Evolutionary conservation across 148 eudicot genomes (phyloP).

Genomic region (Amaranthus hypochondriacus): DNA sequence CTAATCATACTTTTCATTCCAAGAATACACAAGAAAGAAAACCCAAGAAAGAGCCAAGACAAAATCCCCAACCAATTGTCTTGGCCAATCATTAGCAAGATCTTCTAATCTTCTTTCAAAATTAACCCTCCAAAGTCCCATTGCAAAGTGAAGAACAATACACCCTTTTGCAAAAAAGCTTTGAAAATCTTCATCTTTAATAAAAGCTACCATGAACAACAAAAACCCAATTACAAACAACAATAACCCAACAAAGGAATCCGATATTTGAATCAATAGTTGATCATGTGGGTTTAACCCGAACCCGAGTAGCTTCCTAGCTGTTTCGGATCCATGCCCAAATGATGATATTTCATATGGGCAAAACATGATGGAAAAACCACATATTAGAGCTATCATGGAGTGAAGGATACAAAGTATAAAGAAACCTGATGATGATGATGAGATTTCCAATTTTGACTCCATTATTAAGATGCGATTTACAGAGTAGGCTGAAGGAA

Average conservation of each 20-base stretch:
- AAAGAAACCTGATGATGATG: conserved; percentile 34
- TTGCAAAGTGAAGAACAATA: conserved; percentile 48
- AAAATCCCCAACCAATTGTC: conserved; percentile 56
- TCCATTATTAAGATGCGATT: too few relatives aligned
- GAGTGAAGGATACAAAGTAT: conserved; percentile 57
- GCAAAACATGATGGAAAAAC: conserved; percentile 52
- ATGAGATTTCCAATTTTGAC: too few relatives aligned
- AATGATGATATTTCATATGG: conserved; percentile 45
- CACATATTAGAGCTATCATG: conserved; percentile 36
- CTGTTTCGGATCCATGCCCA: conserved; percentile 54
- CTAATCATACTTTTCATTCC: conserved; percentile 71
- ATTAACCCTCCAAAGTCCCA: conserved; percentile 60
- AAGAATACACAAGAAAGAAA: conserved; percentile 50
- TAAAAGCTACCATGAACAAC: conserved; percentile 63
- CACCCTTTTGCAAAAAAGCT: conserved; percentile 67
- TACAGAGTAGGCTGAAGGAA: too few relatives aligned
- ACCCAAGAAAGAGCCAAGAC: conserved; percentile 61
- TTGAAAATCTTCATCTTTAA: conserved; percentile 59
- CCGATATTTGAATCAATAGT: conserved; percentile 46
- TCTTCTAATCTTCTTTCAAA: conserved; percentile 58
- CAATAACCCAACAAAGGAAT: conserved; percentile 60
- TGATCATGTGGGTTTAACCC: conserved; percentile 57
- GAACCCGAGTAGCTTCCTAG: conserved; percentile 37
- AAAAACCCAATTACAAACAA: conserved; percentile 47
- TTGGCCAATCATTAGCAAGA: conserved; percentile 52